A percentile compares a stretch with the other conserved stretches of the same genome.
Evolutionary conservation across 2,329 filamentous ascomycete species (phyloP).

Genomic region (Orbilia quercus): DNA sequence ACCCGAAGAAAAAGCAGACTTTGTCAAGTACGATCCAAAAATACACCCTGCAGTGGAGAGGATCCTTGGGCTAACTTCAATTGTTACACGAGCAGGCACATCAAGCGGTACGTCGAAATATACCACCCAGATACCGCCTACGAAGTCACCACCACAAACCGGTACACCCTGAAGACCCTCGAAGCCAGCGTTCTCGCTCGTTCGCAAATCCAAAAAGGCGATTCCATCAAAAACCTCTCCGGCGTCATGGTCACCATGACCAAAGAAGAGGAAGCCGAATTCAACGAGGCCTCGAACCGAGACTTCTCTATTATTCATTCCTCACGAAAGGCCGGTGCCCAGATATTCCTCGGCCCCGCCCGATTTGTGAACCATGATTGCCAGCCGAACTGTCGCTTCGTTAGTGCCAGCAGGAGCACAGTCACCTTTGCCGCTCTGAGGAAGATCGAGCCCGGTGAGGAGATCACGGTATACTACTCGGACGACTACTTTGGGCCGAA

Average conservation of each 20-base stretch:
- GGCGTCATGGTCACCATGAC: constrained; percentile 94
- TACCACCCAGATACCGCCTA: constrained; percentile 94
- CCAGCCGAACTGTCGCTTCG: constrained; percentile 86
- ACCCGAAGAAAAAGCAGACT: constrained; percentile 66
- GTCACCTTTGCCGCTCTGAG: constrained; percentile 89
- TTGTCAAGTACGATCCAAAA: constrained; percentile 64
- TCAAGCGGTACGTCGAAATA: constrained; percentile 90
- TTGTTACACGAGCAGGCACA: constrained; percentile 66
- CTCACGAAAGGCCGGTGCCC: constrained; percentile 87
- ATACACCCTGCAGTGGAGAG: background rate
- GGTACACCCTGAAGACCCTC: constrained; percentile 89
- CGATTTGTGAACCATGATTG: constrained; percentile 98
- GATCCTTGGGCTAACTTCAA: background rate
- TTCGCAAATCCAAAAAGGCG: constrained; percentile 79
- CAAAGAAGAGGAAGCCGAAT: constrained; percentile 84
- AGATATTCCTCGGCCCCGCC: constrained; percentile 92
- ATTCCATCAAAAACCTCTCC: constrained; percentile 88
- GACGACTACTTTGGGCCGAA: constrained; percentile 95
- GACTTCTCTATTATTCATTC: constrained; percentile 98
- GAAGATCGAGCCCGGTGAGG: constrained; percentile 85
- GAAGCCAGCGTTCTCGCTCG: constrained; percentile 89
- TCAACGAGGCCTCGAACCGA: constrained; percentile 79
- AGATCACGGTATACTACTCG: constrained; percentile 96
- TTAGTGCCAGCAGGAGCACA: constrained; percentile 82
- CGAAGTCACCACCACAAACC: constrained; percentile 91